These are phyloP conservation scores for Colletotrichum brevisporum DNA, from an alignment of 2,329 filamentous ascomycete species.

Conservation along the genomic window DNA sequence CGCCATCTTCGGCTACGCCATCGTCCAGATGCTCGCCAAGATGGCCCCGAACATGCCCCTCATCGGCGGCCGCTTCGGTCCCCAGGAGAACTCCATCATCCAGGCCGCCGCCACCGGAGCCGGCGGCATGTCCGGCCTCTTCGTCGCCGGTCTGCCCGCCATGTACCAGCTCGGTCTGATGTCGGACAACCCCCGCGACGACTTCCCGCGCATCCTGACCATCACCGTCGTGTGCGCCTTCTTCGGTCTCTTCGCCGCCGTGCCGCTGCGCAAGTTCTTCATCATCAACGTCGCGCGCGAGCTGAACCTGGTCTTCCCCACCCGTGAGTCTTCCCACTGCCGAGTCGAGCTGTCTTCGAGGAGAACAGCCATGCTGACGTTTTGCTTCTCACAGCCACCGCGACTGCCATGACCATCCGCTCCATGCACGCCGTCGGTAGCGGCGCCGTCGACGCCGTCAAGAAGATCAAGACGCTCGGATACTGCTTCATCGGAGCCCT, in stretches of 20 bases:
- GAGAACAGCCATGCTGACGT: neutral
- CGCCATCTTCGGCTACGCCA: slow-evolving; percentile 71
- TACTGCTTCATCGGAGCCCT: slow-evolving; percentile 66
- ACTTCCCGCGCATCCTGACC: slow-evolving; percentile 71
- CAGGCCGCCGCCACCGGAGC: slow-evolving; percentile 72
- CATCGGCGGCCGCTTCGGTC: slow-evolving; percentile 69
- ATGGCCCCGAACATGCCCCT: slow-evolving; percentile 58
- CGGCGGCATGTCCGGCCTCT: slow-evolving; percentile 69
- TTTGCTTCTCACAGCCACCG: slow-evolving; percentile 54
- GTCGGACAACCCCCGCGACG: slow-evolving; percentile 62
- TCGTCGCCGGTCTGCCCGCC: slow-evolving; percentile 73
- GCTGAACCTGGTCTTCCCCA: slow-evolving; percentile 71
- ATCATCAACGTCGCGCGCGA: slow-evolving; percentile 75
- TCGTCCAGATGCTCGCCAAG: slow-evolving; percentile 63
- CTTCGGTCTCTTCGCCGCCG: slow-evolving; percentile 75
- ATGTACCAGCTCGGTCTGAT: slow-evolving; percentile 70
- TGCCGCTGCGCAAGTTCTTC: slow-evolving; percentile 76
- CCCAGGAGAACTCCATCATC: slow-evolving; percentile 74
- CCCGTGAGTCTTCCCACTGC: slow-evolving; percentile 43
- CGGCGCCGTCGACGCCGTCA: slow-evolving; percentile 65
- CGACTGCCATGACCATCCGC: slow-evolving; percentile 73
- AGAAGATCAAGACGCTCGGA: slow-evolving; percentile 69
- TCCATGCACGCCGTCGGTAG: slow-evolving; percentile 70
- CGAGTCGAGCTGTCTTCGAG: slow-evolving; percentile 5
- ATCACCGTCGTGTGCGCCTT: slow-evolving; percentile 74